Conservation (phyloP, 352 stramenopile species). For the Globisporangium spiculum region DNA sequence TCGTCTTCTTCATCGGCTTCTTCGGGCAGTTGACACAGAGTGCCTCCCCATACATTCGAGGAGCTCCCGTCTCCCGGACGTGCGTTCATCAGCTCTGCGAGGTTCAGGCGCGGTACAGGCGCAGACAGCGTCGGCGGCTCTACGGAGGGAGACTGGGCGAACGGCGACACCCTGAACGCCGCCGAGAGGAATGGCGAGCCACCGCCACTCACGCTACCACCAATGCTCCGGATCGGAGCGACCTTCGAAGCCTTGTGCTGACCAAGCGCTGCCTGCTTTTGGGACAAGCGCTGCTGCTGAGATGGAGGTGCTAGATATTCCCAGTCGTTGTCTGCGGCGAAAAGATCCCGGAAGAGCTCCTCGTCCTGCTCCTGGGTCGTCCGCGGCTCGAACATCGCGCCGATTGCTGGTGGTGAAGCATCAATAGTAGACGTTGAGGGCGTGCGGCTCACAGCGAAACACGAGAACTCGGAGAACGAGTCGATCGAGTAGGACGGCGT, state of each 20-base stretch:
- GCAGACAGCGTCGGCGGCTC: conserved; percentile 20
- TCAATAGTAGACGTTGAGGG: conserved; percentile 18
- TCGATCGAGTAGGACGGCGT: conserved; percentile 43
- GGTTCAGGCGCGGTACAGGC: conserved; percentile 36
- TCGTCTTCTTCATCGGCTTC: conserved; percentile 22
- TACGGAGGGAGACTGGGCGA: background rate
- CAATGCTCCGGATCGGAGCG: background rate
- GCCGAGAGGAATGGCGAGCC: background rate
- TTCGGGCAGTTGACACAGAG: conserved; percentile 10
- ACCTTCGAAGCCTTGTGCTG: background rate
- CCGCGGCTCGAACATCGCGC: conserved; percentile 2
- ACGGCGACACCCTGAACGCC: background rate
- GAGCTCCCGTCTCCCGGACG: conserved; percentile 17
- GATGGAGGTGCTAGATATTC: conserved; percentile 5
- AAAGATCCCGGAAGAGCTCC: conserved; percentile 68
- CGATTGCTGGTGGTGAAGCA: conserved; percentile 5
- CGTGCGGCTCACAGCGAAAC: conserved; percentile 31
- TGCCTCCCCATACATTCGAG: conserved; percentile 5
- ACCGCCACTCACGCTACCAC: background rate
- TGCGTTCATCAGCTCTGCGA: conserved; percentile 46
- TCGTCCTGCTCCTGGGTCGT: conserved; percentile 45
- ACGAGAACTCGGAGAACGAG: conserved; percentile 53
- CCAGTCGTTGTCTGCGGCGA: conserved; percentile 34
- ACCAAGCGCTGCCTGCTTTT: background rate
- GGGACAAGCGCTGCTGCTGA: background rate